phyloP scores from a whole-genome alignment of 2,329 filamentous ascomycete species.

The Diatrype stigma region DNA sequence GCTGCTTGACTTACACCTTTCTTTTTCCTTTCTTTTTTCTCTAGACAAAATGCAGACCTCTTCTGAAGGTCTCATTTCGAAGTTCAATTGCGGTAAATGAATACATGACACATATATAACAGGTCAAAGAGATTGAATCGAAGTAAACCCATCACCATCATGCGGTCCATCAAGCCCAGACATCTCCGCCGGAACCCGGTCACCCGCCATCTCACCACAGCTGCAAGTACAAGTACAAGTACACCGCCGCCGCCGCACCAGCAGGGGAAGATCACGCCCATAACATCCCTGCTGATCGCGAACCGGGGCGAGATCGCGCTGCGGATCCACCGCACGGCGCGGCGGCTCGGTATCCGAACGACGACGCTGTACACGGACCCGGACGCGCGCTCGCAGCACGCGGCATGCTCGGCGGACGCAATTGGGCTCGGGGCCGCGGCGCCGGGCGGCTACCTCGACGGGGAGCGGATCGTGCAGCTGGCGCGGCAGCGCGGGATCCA shows the following conservation, averaged over 20 bases:
- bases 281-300: constrained; percentile 84
- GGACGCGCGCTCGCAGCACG: constrained; percentile 83
- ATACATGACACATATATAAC: neutral
- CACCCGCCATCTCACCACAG: constrained; percentile 34
- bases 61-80: neutral
- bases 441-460: constrained; percentile 81
- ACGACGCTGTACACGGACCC: constrained; percentile 95
- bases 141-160: constrained; percentile 23
- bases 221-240: too few species aligned
- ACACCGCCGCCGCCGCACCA: constrained; percentile 29
- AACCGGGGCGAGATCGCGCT: constrained; percentile 97
- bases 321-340: constrained; percentile 83
- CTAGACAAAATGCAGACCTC: constrained; percentile 3
- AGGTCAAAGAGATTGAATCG: neutral
- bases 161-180: constrained; percentile 53
- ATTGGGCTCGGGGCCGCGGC: constrained; percentile 78
- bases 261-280: constrained; percentile 41
- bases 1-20: too few species aligned
- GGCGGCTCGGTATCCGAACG: constrained; percentile 83
- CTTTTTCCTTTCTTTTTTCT: neutral
- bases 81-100: constrained; percentile 4
- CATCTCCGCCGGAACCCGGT: constrained; percentile 43
- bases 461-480: constrained; percentile 83
- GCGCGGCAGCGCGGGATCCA: constrained; percentile 83
- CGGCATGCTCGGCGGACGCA: constrained; percentile 75